Evolutionary conservation across 1,284 basidiomycete genomes (phyloP), one percentile per base, ranked within the genome.

Genomic region (Papiliotrema flavescens): DNA sequence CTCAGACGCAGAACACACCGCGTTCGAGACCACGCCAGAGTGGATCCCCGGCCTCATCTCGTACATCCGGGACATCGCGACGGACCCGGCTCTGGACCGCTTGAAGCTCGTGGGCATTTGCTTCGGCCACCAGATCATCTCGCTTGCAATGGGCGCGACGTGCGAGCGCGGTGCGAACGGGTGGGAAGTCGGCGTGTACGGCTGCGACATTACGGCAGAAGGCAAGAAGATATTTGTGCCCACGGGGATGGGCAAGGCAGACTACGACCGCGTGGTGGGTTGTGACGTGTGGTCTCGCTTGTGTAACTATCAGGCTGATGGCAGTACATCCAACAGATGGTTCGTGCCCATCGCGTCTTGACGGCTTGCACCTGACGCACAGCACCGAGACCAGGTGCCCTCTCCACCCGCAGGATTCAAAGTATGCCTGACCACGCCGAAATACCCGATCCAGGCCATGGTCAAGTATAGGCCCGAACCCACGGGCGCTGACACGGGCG

Each of bases 91-190:
- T 13, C 63, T 57, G 19, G 49, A 58, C 35, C 69, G 71, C 51
- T 54, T 77, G 56, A 69, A 68, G 43, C 57, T 76, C 23, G 59
- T 77, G 20, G 75, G 73, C 1, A 77, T 82, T 51, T 81, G 81
- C 63, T 82, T 79, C 51, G 81, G 81, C 0, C 80, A 80, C 52
- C 80, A 82, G 67, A 76, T 81, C 53, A 66, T 81, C 32, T 73
- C 80, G 2, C 59, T 79, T 1, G 80, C 80, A 0, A 76, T 80
- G 47, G 81, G 80, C 3, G 76, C 73, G 1, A 54, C 61, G 23
- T 78, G 78, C 15, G 70, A 65, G 24, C 59, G 65, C 41, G 80
- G 80, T 47, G 55, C 64, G 1, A 71, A 77, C 35, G 80, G 80
- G 11, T 81, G 80, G 79, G 81, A 82, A 65, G 67, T 80, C 4